A percentile compares a stretch with the other conserved stretches of the same genome.
These are phyloP conservation scores for Colletotrichum sp. DNA, from an alignment of 2,329 filamentous ascomycete species.

Conservation along the genomic window DNA sequence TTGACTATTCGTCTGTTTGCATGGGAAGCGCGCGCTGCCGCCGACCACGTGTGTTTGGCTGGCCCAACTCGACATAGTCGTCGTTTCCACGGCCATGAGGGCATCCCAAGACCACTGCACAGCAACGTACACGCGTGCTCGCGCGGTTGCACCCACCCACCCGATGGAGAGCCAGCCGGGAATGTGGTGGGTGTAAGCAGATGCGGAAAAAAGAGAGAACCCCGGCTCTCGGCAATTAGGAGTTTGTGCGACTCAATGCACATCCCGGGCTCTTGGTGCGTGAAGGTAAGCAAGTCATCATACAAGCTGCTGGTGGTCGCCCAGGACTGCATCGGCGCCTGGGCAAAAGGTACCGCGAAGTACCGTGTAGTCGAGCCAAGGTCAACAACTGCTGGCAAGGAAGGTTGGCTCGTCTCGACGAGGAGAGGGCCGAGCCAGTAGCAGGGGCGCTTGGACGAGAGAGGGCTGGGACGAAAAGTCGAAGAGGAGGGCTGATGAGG, in stretches of 20 bases:
- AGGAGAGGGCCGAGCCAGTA: constrained; percentile 13
- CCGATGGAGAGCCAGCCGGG: background rate
- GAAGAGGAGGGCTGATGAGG: background rate
- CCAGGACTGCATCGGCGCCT: background rate
- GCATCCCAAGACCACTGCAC: background rate
- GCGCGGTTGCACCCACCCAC: background rate
- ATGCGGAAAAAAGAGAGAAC: background rate
- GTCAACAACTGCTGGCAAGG: background rate
- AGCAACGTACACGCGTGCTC: background rate
- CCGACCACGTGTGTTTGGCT: background rate
- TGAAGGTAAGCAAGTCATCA: background rate
- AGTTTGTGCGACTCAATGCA: constrained; percentile 13
- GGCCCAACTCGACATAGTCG: background rate
- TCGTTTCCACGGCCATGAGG: background rate
- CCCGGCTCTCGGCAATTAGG: constrained; percentile 2
- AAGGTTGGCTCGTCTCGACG: background rate
- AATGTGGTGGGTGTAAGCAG: constrained; percentile 1
- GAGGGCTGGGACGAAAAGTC: constrained; percentile 9
- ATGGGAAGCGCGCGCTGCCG: background rate
- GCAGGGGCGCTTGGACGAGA: constrained; percentile 2
- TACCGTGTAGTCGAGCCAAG: background rate
- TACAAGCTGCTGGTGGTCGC: background rate
- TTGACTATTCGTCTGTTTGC: constrained; percentile 11
- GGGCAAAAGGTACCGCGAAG: background rate
- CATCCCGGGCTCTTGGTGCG: background rate